These are phyloP conservation scores for Podospora tetraspora DNA, from an alignment of 495 filamentous ascomycete genomes.

Conservation along the genomic window DNA sequence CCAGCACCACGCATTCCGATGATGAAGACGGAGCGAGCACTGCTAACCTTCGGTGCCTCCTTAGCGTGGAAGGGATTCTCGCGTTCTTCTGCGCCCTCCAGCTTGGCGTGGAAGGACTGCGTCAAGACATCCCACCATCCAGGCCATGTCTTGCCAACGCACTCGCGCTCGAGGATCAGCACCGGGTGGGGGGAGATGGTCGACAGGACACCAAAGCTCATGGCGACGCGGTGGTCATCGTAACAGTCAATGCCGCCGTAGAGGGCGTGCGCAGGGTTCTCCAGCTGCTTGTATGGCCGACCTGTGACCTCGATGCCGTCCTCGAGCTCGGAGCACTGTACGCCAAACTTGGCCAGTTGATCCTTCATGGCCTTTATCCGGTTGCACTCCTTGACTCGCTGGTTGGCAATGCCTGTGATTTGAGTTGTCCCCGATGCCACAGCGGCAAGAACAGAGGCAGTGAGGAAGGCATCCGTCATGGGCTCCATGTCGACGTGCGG, in stretches of 20 bases:
- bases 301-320: conserved; percentile 88
- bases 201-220: conserved; percentile 94
- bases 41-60: conserved; percentile 34
- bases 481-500: conserved; percentile 88
- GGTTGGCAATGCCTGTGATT: conserved; percentile 96
- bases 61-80: conserved; percentile 30
- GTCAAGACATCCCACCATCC: conserved; percentile 94
- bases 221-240: conserved; percentile 95
- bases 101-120: conserved; percentile 63
- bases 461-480: conserved; percentile 98
- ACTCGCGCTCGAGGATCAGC: conserved; percentile 81
- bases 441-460: conserved; percentile 87
- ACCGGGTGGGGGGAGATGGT: conserved; percentile 67
- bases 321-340: conserved; percentile 77
- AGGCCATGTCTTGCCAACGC: conserved; percentile 98
- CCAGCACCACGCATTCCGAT: conserved; percentile 98
- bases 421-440: conserved; percentile 79
- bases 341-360: conserved; percentile 92
- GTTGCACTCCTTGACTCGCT: conserved; percentile 97
- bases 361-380: conserved; percentile 95
- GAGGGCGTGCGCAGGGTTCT: conserved; percentile 41
- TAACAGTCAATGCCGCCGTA: conserved; percentile 77
- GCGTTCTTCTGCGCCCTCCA: conserved; percentile 65
- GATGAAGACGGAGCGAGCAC: conserved; percentile 71
- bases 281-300: conserved; percentile 54